Base-by-base conservation (phyloP, 129 eudicot genomes). In the Lactuca sativa region DNA sequence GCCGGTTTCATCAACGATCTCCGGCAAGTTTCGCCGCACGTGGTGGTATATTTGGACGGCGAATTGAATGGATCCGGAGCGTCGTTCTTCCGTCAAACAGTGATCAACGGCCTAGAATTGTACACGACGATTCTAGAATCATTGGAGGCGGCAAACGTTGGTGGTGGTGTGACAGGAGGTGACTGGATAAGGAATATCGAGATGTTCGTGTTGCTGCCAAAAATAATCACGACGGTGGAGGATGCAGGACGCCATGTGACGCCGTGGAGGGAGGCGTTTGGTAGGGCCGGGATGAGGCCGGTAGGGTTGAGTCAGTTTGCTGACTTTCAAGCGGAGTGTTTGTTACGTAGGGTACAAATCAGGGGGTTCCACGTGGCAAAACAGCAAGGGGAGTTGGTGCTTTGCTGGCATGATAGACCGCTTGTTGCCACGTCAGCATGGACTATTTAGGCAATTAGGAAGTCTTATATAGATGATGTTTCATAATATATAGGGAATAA, bases 401-500 rank as follows among this genome's bases (percentile, higher is more conserved):
- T 91, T 32, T 91, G 92, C 81, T 91, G 97, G 97, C 96, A 86
- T 33, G 93, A 84, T 59, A 78, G 93, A 88, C 84, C 93, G 15
- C 83, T 91, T 0, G 93, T 84, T 52, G 86, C 96, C 87, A 86
- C 91, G 66, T 91, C 97, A 69, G 93, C 93, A 8, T 91, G 97
- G 97, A 86, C 84, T 81, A 78, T 67, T 67, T 91, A 86, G 71
- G 51, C 15, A 17, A 44, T 47, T 38, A 8, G 8, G 5, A 4
- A 64, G 9, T 38, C 0, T 36, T 16, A 9, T 16, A 9, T 15
- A 16, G 12, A 8, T 43, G 6, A 8, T 43, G 15, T 64, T 64
- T 56, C 52, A 47, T 47, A 47, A 47, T 49, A 64, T 15, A 13
- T 64, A 44, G 70, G 56, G 5, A 64, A 47, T 64, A 64, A 64